Evolutionary conservation across 192 early-diverging fungal genomes (phyloP).

Genomic region (Rhizophagus sp.): DNA sequence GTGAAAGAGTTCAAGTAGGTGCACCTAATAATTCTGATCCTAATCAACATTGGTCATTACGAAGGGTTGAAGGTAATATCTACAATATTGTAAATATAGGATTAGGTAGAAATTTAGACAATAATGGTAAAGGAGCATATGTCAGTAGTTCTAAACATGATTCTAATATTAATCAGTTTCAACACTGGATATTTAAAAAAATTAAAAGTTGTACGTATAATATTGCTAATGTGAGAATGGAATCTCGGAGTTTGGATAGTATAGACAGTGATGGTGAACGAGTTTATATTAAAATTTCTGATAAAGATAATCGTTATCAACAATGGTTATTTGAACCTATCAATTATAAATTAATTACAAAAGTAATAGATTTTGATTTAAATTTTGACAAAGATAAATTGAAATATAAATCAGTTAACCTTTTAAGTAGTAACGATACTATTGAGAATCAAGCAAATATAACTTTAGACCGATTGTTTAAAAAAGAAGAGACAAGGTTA

Average conservation of each 20-base stretch:
- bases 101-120: background rate
- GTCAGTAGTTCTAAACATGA: background rate
- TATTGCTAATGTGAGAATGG: background rate
- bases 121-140: background rate
- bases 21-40: background rate
- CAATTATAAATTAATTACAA: background rate
- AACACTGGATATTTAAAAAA: background rate
- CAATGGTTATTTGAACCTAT: background rate
- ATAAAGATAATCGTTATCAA: background rate
- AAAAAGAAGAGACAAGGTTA: background rate
- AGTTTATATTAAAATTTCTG: background rate
- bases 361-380: background rate
- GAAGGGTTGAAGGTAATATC: background rate
- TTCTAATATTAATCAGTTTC: background rate
- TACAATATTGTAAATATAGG: background rate
- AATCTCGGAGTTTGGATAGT: background rate
- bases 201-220: background rate
- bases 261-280: background rate
- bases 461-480: background rate
- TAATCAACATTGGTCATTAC: background rate
- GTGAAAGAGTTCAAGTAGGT: background rate
- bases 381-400: no score
- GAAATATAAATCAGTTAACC: no score
- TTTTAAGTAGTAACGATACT: background rate
- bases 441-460: background rate